These are phyloP conservation scores for Ascochyta viciae-villosae DNA, from an alignment of 2,329 filamentous ascomycete species.

Conservation along the genomic window DNA sequence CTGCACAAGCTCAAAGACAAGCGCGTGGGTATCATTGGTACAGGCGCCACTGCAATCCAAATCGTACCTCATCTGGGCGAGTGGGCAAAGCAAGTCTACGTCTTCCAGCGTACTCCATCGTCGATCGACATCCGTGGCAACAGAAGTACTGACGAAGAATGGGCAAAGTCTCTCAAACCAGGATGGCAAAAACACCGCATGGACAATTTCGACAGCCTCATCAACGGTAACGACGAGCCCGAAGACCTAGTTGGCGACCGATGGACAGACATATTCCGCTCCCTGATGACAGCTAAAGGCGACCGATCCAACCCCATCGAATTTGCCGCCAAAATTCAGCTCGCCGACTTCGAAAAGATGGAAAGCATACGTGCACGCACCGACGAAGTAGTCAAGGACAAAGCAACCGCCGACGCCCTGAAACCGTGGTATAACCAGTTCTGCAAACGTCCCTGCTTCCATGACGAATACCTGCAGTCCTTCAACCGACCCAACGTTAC, in stretches of 20 bases:
- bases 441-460: conserved; percentile 70
- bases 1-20: conserved; percentile 48
- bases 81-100: conserved; percentile 59
- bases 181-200: conserved; percentile 61
- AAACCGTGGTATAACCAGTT: conserved; percentile 67
- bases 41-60: conserved; percentile 44
- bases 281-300: conserved; percentile 16
- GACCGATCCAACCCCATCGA: conserved; percentile 20
- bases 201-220: conserved; percentile 53
- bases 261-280: conserved; percentile 52
- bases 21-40: conserved; percentile 45
- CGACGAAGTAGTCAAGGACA: conserved; percentile 62
- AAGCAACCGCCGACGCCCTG: conserved; percentile 58
- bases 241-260: conserved; percentile 58
- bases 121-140: conserved; percentile 49
- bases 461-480: conserved; percentile 63
- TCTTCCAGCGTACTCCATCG: conserved; percentile 65
- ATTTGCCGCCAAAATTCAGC: conserved; percentile 26
- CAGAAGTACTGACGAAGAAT: conserved; percentile 22
- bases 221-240: conserved; percentile 41
- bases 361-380: conserved; percentile 57
- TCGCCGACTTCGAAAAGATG: conserved; percentile 48
- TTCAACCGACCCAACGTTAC: conserved; percentile 68
- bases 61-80: conserved; percentile 52
- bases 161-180: conserved; percentile 22